These are phyloP conservation scores for Fraxinus greggii DNA, from an alignment of 305 asterid genomes.

Conservation along the genomic window DNA sequence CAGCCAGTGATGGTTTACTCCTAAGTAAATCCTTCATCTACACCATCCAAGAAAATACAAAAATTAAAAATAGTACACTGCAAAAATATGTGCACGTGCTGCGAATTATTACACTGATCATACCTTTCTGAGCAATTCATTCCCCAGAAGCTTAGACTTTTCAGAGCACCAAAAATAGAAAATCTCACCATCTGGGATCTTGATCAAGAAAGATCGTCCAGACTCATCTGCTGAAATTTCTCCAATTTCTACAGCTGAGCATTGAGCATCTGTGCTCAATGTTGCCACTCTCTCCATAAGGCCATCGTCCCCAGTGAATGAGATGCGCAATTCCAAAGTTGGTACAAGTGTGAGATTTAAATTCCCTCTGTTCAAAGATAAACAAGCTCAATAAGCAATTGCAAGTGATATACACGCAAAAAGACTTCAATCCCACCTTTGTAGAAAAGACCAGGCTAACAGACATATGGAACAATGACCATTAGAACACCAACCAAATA, in stretches of 20 bases:
- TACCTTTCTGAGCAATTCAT: conserved; percentile 81
- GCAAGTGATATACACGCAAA: conserved; percentile 9
- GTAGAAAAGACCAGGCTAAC: conserved; percentile 7
- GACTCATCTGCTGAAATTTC: conserved; percentile 71
- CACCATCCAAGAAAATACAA: conserved; percentile 17
- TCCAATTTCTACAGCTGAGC: conserved; percentile 49
- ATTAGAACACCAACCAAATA: not conserved
- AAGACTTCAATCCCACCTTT: not conserved
- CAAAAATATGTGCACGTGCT: not conserved
- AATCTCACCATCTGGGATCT: conserved; percentile 40
- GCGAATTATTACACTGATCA: conserved; percentile 12
- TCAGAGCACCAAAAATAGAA: conserved; percentile 89
- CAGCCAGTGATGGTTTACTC: conserved; percentile 72
- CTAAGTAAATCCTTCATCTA: conserved; percentile 81
- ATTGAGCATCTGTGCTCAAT: conserved; percentile 38
- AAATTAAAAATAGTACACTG: conserved; percentile 11
- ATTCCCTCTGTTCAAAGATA: conserved; percentile 67
- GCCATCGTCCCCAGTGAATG: conserved; percentile 85
- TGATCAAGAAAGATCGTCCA: conserved; percentile 73
- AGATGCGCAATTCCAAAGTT: conserved; percentile 75
- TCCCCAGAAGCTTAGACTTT: conserved; percentile 70
- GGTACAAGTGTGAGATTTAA: conserved; percentile 78
- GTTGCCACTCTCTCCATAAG: conserved; percentile 64
- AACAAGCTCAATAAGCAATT: conserved; percentile 26
- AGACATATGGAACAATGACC: not conserved